A percentile compares a stretch with the other conserved stretches of the same genome.
These are phyloP conservation scores for Hyaloscypha hepaticicola DNA, from an alignment of 495 filamentous ascomycete genomes.

Conservation along the genomic window DNA sequence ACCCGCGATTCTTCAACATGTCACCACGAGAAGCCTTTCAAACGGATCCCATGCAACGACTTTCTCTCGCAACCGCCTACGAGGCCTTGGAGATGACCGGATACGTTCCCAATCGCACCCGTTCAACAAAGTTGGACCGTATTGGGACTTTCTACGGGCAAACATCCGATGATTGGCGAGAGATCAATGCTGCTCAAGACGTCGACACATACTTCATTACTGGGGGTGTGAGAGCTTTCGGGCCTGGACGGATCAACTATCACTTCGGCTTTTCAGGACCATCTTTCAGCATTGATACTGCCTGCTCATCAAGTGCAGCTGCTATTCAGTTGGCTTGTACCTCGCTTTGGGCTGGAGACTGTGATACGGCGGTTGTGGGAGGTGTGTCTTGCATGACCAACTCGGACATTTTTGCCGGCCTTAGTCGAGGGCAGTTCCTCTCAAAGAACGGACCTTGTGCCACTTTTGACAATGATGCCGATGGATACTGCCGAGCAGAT, in stretches of 20 bases:
- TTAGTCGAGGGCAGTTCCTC: conserved; percentile 40
- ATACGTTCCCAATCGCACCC: conserved; percentile 82
- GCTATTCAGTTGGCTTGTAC: conserved; percentile 74
- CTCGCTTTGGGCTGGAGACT: conserved; percentile 63
- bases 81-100: conserved; percentile 70
- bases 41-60: conserved; percentile 59
- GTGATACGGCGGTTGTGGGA: conserved; percentile 41
- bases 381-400: conserved; percentile 44
- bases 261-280: conserved; percentile 56
- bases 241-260: conserved; percentile 70
- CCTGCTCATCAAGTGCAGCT: conserved; percentile 74
- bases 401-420: conserved; percentile 57
- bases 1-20: conserved; percentile 61
- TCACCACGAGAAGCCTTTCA: conserved; percentile 55
- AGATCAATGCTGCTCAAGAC: conserved; percentile 86
- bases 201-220: conserved; percentile 95
- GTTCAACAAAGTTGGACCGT: conserved; percentile 77
- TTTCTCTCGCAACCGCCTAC: conserved; percentile 55
- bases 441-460: conserved; percentile 46
- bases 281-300: conserved; percentile 79
- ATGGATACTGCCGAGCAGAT: conserved; percentile 75
- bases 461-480: conserved; percentile 72
- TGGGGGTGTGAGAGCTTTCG: conserved; percentile 83
- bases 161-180: conserved; percentile 89
- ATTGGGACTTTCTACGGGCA: conserved; percentile 93